Conservation (phyloP, 78 protist genomes). For the Speleostelium caveatum region DNA sequence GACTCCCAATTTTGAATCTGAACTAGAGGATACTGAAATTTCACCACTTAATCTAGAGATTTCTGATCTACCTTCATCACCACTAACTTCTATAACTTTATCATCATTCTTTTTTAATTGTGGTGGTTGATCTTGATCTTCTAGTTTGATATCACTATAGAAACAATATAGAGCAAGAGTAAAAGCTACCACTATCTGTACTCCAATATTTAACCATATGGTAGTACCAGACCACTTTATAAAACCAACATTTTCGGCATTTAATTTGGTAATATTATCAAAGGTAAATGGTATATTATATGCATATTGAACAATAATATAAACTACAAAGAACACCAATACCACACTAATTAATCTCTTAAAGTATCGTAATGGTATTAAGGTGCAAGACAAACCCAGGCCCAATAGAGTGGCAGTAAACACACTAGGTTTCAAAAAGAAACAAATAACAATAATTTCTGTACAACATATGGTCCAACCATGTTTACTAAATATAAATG, state of each 20-base stretch:
- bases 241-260: slow-evolving; percentile 8
- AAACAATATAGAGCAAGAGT: slow-evolving; percentile 58
- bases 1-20: no score
- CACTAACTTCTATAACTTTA: neutral
- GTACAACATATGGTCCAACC: slow-evolving; percentile 78
- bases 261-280: neutral
- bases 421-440: slow-evolving; percentile 27
- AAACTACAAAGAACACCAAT: neutral
- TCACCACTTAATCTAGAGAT: no score
- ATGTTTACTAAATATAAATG: slow-evolving; percentile 35
- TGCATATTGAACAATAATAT: slow-evolving; percentile 22
- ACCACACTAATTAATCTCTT: slow-evolving; percentile 5
- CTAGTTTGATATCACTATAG: slow-evolving; percentile 32
- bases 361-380: slow-evolving; percentile 31
- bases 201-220: slow-evolving; percentile 51
- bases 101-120: neutral
- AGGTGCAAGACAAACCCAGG: slow-evolving; percentile 19
- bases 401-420: slow-evolving; percentile 1
- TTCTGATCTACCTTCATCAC: no score
- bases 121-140: neutral
- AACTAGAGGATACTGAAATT: no score
- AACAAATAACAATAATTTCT: slow-evolving; percentile 52
- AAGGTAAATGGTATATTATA: slow-evolving; percentile 24
- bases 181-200: slow-evolving; percentile 26
- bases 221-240: neutral